Evolutionary conservation across 345 rosid species (phyloP), one percentile per base, ranked within the genome.

Genomic region (Cardiospermum halicacabum): DNA sequence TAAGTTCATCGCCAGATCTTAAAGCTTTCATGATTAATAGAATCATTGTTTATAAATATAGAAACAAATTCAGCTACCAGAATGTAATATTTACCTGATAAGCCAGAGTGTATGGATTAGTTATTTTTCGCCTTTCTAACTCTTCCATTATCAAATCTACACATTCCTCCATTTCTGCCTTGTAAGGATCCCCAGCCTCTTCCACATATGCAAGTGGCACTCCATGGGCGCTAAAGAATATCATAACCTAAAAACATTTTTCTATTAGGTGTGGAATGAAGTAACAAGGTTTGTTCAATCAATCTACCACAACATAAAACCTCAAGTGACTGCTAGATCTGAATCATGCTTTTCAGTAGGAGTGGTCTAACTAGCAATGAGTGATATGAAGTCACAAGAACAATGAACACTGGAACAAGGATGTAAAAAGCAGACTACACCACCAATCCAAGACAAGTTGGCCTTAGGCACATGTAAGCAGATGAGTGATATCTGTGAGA

Each of bases 101-200:
- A 42, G 99, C 99, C 56, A 94, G 97, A 70, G 97, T 86, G 78
- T 73, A 94, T 13, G 85, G 43, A 69, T 88, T 94, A 30, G 73
- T 80, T 18, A 88, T 79, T 39, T 77, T 85, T 79, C 97, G 82
- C 74, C 81, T 88, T 74, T 90, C 99, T 80, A 94, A 70, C 74
- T 94, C 99, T 70, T 94, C 96, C 79, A 94, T 90, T 64, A 94
- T 94, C 70, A 94, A 78, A 74, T 94, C 97, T 63, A 94, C 88
- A 55, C 99, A 93, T 73, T 93, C 97, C 72, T 93, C 99, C 99
- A 93, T 93, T 79, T 93, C 99, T 51, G 99, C 97, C 83, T 90
- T 90, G 85, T 93, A 93, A 11, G 99, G 99, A 75, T 93, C 99
- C 61, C 99, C 99, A 31, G 99, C 97, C 81, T 88, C 95, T 82